These are phyloP conservation scores for Aureobasidium leucospermi DNA, from an alignment of 2,329 filamentous ascomycete species.

Conservation along the genomic window DNA sequence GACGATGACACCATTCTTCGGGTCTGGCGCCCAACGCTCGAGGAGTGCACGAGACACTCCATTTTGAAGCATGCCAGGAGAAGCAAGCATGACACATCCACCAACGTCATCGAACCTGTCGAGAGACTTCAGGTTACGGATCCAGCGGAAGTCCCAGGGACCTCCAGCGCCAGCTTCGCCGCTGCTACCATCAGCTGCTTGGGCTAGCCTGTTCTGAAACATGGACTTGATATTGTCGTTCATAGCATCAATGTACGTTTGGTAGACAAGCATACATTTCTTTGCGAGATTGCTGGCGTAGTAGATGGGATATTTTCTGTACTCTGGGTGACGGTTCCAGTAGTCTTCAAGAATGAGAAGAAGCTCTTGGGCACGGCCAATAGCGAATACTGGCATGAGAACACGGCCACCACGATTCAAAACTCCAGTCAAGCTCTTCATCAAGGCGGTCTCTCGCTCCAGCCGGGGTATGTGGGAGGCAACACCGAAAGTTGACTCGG, in stretches of 20 bases:
- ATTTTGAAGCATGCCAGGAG: constrained; percentile 96
- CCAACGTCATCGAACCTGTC: constrained; percentile 96
- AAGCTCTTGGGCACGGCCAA: constrained; percentile 88
- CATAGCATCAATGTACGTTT: constrained; percentile 97
- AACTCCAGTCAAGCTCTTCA: constrained; percentile 90
- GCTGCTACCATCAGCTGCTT: constrained; percentile 59
- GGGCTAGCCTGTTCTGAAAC: constrained; percentile 87
- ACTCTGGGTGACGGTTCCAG: constrained; percentile 83
- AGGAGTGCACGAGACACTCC: constrained; percentile 88
- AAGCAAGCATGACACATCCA: constrained; percentile 93
- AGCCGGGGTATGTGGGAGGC: constrained; percentile 85
- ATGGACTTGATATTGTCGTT: constrained; percentile 97
- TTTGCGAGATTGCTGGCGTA: constrained; percentile 92
- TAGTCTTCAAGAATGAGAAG: constrained; percentile 94
- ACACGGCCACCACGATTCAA: constrained; percentile 88
- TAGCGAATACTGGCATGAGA: constrained; percentile 88
- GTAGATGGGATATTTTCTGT: constrained; percentile 88
- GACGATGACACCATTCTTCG: constrained; percentile 96
- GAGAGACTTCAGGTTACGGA: constrained; percentile 83
- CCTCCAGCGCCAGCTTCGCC: constrained; percentile 55
- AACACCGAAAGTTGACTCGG: constrained; percentile 94
- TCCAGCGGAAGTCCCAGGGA: constrained; percentile 95
- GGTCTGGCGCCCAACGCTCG: constrained; percentile 91
- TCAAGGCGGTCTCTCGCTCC: constrained; percentile 85
- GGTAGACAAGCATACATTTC: constrained; percentile 98